Evolutionary conservation across 805 yeast genomes (phyloP).

Genomic region (Teunomyces funiuensis): DNA sequence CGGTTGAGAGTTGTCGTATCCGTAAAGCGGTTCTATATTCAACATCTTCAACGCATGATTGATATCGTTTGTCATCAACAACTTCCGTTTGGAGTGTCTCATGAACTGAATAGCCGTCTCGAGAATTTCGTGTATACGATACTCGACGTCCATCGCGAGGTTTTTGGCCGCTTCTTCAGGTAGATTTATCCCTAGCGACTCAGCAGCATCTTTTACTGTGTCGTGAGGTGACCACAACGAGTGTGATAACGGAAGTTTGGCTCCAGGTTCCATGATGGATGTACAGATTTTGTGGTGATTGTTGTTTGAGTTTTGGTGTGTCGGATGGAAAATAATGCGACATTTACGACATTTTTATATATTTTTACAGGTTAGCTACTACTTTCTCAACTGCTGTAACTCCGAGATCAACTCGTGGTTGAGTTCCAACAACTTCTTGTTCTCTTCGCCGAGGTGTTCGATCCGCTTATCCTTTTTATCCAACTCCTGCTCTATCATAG

Average conservation of each 20-base stretch:
- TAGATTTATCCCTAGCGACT: slow-evolving; percentile 77
- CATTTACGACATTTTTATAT: background rate
- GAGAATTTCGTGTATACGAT: slow-evolving; percentile 89
- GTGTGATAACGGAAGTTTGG: slow-evolving; percentile 68
- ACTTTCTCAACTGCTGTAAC: background rate
- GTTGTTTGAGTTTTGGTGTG: background rate
- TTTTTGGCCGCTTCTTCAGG: slow-evolving; percentile 93
- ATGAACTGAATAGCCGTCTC: slow-evolving; percentile 96
- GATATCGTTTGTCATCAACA: slow-evolving; percentile 78
- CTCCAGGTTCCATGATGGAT: slow-evolving; percentile 29
- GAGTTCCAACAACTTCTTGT: slow-evolving; percentile 30
- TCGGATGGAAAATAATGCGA: background rate
- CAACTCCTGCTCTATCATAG: slow-evolving; percentile 22
- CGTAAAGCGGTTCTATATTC: slow-evolving; percentile 92
- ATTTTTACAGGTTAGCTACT: background rate
- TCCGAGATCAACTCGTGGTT: slow-evolving; percentile 25
- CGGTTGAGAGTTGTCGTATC: slow-evolving; percentile 73
- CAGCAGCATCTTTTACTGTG: slow-evolving; percentile 95
- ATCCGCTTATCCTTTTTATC: slow-evolving; percentile 20
- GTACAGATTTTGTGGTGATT: background rate
- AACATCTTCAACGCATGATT: slow-evolving; percentile 78
- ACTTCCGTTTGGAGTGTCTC: slow-evolving; percentile 87
- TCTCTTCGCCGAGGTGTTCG: slow-evolving; percentile 24
- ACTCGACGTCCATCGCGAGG: slow-evolving; percentile 98
- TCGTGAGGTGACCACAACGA: slow-evolving; percentile 97